Evolutionary conservation across 495 filamentous ascomycete genomes (phyloP).

Genomic region (Penicillium goetzii): DNA sequence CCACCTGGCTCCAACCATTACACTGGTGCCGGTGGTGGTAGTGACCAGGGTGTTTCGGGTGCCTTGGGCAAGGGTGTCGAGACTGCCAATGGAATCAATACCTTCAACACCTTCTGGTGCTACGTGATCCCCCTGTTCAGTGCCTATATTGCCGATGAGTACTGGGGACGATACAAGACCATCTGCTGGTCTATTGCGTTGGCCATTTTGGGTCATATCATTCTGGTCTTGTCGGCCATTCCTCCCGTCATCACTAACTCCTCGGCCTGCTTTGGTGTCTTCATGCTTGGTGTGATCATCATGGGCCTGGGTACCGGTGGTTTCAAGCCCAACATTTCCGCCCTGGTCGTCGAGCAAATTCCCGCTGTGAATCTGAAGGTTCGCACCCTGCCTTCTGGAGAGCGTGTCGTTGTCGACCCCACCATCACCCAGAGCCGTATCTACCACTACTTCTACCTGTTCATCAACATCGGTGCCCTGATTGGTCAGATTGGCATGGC

Average conservation of each 20-base stretch:
- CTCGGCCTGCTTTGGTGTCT: slow-evolving; percentile 54
- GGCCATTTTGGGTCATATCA: slow-evolving; percentile 66
- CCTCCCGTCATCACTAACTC: slow-evolving; percentile 62
- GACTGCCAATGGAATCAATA: slow-evolving; percentile 31
- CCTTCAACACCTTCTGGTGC: slow-evolving; percentile 71
- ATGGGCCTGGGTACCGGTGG: slow-evolving; percentile 56
- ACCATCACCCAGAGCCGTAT: slow-evolving; percentile 49
- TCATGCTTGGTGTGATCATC: slow-evolving; percentile 62
- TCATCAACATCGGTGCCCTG: slow-evolving; percentile 58
- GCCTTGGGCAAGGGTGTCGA: slow-evolving; percentile 29
- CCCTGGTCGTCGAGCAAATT: slow-evolving; percentile 57
- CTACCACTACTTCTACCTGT: slow-evolving; percentile 51
- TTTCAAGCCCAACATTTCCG: slow-evolving; percentile 70
- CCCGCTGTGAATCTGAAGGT: slow-evolving; percentile 40
- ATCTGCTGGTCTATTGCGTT: slow-evolving; percentile 61
- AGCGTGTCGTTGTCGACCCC: slow-evolving; percentile 71
- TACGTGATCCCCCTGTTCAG: slow-evolving; percentile 70
- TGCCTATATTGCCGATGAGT: slow-evolving; percentile 74
- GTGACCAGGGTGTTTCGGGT: slow-evolving; percentile 28
- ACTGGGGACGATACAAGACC: slow-evolving; percentile 71
- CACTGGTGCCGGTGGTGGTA: slow-evolving; percentile 29
- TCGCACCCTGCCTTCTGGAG: slow-evolving; percentile 47
- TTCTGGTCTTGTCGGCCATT: slow-evolving; percentile 64
- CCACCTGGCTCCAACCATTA: slow-evolving; percentile 29
- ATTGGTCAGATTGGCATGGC: slow-evolving; percentile 59